These are phyloP conservation scores for Hemerocallis citrina DNA, from an alignment of 106 monocot genomes.

Conservation along the genomic window DNA sequence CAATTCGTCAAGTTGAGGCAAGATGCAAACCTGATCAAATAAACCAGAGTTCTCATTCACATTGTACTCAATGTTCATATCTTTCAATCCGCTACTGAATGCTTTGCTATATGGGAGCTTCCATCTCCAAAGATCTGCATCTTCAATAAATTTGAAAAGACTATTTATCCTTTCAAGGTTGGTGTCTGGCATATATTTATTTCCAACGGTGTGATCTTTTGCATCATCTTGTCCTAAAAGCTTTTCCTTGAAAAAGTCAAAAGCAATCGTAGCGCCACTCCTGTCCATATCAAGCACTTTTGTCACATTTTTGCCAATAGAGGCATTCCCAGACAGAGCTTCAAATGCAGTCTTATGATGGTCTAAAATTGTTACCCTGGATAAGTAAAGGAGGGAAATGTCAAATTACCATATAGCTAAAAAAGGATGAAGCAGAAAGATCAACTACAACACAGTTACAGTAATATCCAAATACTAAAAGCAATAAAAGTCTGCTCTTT, in stretches of 20 bases:
- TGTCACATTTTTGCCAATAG: conserved; percentile 45
- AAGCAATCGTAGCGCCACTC: conserved; percentile 95
- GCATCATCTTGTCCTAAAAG: conserved; percentile 18
- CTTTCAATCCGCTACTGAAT: conserved; percentile 82
- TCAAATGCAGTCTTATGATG: conserved; percentile 97
- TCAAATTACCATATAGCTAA: not conserved
- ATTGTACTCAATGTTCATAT: conserved; percentile 72
- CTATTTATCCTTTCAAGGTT: conserved; percentile 43
- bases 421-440: not conserved
- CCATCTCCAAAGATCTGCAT: conserved; percentile 97
- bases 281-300: conserved; percentile 78
- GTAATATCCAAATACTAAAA: not conserved
- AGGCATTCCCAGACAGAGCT: conserved; percentile 33
- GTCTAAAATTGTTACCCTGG: conserved; percentile 81
- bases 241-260: conserved; percentile 66
- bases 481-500: not conserved
- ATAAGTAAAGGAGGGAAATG: not conserved
- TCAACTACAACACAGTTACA: not conserved
- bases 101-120: conserved; percentile 74
- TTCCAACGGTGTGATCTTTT: not conserved
- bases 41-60: conserved; percentile 54
- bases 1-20: not conserved
- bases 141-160: conserved; percentile 80
- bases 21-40: conserved; percentile 58
- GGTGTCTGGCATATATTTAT: conserved; percentile 28